Percentiles rank a stretch among this genome's conserved stretches.
Conservation (phyloP, 2,329 filamentous ascomycete species). For the Aspergillus transmontanensis region DNA sequence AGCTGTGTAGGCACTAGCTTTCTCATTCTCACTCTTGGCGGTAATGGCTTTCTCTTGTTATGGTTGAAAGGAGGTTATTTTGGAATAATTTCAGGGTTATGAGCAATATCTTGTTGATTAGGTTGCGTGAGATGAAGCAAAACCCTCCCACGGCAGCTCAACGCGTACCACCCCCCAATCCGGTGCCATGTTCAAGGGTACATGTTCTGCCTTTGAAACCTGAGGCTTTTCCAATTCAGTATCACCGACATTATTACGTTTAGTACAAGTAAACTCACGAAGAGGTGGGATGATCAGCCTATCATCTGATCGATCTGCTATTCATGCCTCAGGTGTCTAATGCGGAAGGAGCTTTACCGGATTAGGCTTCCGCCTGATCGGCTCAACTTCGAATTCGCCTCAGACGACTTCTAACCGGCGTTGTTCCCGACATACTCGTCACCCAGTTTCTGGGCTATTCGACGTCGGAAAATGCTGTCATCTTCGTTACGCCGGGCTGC, state of each 20-base stretch:
- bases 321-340: constrained; percentile 27
- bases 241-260: not conserved
- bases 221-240: not conserved
- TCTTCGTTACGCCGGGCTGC: constrained; percentile 50
- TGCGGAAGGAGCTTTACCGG: constrained; percentile 26
- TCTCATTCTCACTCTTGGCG: not conserved
- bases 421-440: constrained; percentile 29
- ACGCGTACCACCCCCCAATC: not conserved
- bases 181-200: not conserved
- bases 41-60: not conserved
- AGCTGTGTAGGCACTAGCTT: not conserved
- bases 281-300: not conserved
- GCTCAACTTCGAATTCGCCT: constrained; percentile 41
- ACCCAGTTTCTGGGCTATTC: constrained; percentile 28
- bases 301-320: constrained; percentile 10
- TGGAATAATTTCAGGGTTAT: not conserved
- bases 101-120: not conserved
- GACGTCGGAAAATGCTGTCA: constrained; percentile 43
- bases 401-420: constrained; percentile 22
- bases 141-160: not conserved
- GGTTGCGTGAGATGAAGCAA: not conserved
- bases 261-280: not conserved
- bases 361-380: constrained; percentile 36
- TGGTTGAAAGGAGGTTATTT: not conserved
- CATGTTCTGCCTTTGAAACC: not conserved